Evolutionary conservation across 805 yeast genomes (phyloP), one percentile per base, ranked within the genome.

Genomic region (Lipomyces japonicus): DNA sequence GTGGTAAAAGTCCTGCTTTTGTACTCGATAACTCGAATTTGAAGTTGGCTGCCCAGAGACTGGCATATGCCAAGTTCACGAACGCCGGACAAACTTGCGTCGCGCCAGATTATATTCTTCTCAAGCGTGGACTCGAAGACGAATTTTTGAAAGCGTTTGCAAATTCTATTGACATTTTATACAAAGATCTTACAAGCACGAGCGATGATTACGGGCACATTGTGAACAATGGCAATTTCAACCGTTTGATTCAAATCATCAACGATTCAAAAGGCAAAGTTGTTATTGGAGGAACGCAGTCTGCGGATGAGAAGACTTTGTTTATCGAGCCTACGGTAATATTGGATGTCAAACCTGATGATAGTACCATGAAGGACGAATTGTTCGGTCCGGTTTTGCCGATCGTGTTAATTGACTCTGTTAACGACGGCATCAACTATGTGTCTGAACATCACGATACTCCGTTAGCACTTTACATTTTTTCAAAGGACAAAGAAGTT

Each of bases 31-130:
- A 71, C 55, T 68, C 75, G 43, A 71, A 73, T 49, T 39, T 72
- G 32, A 48, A 54, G 22, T 45, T 63, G 14, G 74, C 77, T 3
- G 73, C 88, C 23, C 75, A 75, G 57, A 77, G 97, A 67, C 69
- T 87, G 14, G 75, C 76, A 1, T 86, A 93, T 86, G 91, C 90
- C 16, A 79, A 83, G 59, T 83, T 82, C 63, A 69, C 78, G 28
- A 91, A 88, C 64, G 78, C 85, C 16, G 97, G 97, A 16, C 97
- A 90, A 70, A 81, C 93, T 2, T 90, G 97, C 71, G 85, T 87
- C 35, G 86, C 95, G 7, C 84, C 90, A 6, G 97, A 91, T 69
- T 90, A 88, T 63, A 69, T 84, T 3, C 34, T 55, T 21, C 26
- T 48, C 22, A 44, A 48, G 42, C 53, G 53, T 12, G 57, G 73